Evolutionary conservation across 1,139 yeast genomes (phyloP), one percentile per base, ranked within the genome.

Genomic region (Maudiozyma humilis): DNA sequence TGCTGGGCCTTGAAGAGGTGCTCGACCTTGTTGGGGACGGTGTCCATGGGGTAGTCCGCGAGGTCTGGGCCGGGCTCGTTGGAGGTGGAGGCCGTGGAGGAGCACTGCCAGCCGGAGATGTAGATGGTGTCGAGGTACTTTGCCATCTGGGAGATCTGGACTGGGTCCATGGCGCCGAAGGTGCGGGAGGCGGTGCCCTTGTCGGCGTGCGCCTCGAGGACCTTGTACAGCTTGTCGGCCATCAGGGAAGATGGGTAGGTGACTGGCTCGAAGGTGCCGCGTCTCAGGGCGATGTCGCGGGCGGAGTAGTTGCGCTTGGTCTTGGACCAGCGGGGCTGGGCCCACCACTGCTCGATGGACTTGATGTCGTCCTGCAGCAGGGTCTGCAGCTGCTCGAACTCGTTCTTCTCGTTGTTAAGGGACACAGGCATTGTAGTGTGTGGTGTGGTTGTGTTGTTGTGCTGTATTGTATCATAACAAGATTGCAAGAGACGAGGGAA

Each of bases 101-200:
- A 88, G 67, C 95, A 88, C 71, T 91, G 97, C 98, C 98, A 89
- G 47, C 98, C 98, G 41, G 95, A 84, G 54, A 89, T 94, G 67
- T 91, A 89, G 57, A 91, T 77, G 20, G 95, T 77, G 68, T 89
- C 98, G 62, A 89, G 74, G 70, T 87, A 86, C 68, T 85, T 86
- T 54, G 95, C 95, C 96, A 89, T 88, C 69, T 89, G 97, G 47
- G 96, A 75, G 56, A 88, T 87, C 64, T 89, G 98, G 54, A 91
- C 84, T 37, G 97, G 97, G 67, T 89, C 98, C 58, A 89, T 75
- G 27, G 96, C 96, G 63, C 98, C 98, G 62, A 87, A 89, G 36
- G 97, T 91, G 73, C 81, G 82, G 18, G 95, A 84, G 41, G 78
- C 86, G 42, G 95, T 78, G 64, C 78, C 79, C 56, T 81, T 71